A percentile compares a stretch with the other conserved stretches of the same genome.
phyloP scores from a whole-genome alignment of 2,329 filamentous ascomycete species.

The Emmonsiellopsis sp. region DNA sequence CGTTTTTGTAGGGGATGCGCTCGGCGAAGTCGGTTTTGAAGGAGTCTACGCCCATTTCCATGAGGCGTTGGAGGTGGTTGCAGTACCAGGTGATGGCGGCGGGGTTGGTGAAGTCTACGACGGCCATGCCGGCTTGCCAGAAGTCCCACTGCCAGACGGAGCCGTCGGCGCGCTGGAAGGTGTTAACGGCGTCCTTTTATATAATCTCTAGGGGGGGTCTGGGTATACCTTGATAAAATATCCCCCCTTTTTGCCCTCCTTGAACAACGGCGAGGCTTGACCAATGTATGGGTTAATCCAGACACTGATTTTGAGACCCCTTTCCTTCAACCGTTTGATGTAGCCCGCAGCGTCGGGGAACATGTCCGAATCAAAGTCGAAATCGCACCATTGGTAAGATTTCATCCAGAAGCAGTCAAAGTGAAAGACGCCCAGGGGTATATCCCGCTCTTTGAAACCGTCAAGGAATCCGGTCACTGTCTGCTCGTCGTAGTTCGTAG shows the following conservation, averaged over 20 bases:
- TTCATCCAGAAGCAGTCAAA: slow-evolving; percentile 63
- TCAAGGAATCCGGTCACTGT: slow-evolving; percentile 53
- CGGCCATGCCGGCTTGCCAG: slow-evolving; percentile 60
- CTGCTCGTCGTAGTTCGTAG: slow-evolving; percentile 55
- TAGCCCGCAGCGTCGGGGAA: slow-evolving; percentile 55
- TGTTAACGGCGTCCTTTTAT: too few relatives aligned
- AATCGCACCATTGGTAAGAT: slow-evolving; percentile 59
- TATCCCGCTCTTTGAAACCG: slow-evolving; percentile 50
- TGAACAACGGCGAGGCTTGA: slow-evolving; percentile 53
- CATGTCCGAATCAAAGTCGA: slow-evolving; percentile 51
- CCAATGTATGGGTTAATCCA: slow-evolving; percentile 63
- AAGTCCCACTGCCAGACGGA: slow-evolving; percentile 61
- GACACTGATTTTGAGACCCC: slow-evolving; percentile 54
- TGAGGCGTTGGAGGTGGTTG: slow-evolving; percentile 47
- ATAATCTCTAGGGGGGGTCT: too few relatives aligned
- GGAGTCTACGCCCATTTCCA: slow-evolving; percentile 54
- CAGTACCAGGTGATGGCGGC: slow-evolving; percentile 52
- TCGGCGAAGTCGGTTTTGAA: slow-evolving; percentile 63
- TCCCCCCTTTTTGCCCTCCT: slow-evolving; percentile 51
- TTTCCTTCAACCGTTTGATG: slow-evolving; percentile 50
- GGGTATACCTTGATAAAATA: slow-evolving; percentile 20
- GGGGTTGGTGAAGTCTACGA: slow-evolving; percentile 59
- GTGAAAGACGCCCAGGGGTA: slow-evolving; percentile 56
- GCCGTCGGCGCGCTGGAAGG: slow-evolving; percentile 52
- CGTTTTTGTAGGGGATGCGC: slow-evolving; percentile 51